phyloP scores from a whole-genome alignment of 371 early-diverging fungal species.

The Coemansia sp. region DNA sequence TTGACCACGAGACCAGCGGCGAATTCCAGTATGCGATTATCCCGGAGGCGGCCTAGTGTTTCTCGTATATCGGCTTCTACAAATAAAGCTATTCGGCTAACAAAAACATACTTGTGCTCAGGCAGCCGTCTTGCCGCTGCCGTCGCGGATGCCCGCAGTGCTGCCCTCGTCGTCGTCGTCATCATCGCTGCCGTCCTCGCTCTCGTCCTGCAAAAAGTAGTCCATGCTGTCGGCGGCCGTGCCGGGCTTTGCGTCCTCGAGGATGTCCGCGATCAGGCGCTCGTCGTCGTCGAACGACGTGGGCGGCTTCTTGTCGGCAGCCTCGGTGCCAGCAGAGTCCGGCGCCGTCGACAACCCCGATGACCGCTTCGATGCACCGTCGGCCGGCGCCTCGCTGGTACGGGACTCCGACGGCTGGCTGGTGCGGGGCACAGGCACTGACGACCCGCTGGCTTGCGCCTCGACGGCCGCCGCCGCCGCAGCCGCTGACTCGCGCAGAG shows the following conservation, averaged over 20 bases:
- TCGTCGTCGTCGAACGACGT: slow-evolving; percentile 42
- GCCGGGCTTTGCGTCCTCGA: slow-evolving; percentile 18
- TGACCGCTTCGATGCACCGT: not conserved
- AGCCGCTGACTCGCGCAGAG: not conserved
- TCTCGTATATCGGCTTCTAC: slow-evolving; percentile 4
- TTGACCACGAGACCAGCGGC: slow-evolving; percentile 81
- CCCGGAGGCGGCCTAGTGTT: slow-evolving; percentile 53
- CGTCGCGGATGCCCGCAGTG: slow-evolving; percentile 9
- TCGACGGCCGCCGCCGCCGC: not conserved
- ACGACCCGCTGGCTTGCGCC: not conserved
- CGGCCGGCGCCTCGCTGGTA: not conserved
- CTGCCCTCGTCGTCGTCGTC: slow-evolving; percentile 31
- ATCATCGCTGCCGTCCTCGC: slow-evolving; percentile 36
- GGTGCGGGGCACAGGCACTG: not conserved
- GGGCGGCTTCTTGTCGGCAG: slow-evolving; percentile 10
- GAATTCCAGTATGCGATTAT: slow-evolving; percentile 55
- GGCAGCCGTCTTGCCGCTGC: too few species aligned
- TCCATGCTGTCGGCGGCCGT: slow-evolving; percentile 23
- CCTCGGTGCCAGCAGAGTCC: slow-evolving; percentile 8
- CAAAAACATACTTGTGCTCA: not conserved
- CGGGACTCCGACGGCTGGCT: not conserved
- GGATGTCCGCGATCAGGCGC: slow-evolving; percentile 29
- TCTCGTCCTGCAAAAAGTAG: slow-evolving; percentile 43
- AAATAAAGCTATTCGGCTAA: not conserved
- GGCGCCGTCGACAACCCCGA: not conserved